Percentiles rank a stretch among this genome's conserved stretches.
Conservation (phyloP, 371 early-diverging fungal species). For the Batkoa obscura region DNA sequence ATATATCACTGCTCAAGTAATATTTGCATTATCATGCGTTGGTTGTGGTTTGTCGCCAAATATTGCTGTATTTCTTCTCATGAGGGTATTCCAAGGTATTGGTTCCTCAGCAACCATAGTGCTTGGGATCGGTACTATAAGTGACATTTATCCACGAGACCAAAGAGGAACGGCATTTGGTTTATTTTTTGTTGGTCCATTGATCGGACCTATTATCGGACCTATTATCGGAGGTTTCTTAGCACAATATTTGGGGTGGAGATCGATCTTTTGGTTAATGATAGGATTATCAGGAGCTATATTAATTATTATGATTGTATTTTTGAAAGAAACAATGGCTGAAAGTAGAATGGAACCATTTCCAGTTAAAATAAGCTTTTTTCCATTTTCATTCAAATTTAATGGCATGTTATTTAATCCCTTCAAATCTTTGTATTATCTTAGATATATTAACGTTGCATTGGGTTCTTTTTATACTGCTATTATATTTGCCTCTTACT, state of each 20-base stretch:
- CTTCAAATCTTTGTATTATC: conserved; percentile 16
- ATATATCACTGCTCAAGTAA: conserved; percentile 27
- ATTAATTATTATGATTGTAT: conserved; percentile 17
- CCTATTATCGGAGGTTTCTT: conserved; percentile 26
- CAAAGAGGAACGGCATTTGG: conserved; percentile 34
- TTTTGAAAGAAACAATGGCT: conserved; percentile 44
- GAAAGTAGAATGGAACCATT: neutral
- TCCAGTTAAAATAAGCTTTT: neutral
- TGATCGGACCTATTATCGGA: conserved; percentile 28
- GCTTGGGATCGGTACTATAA: conserved; percentile 53
- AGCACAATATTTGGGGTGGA: conserved; percentile 31
- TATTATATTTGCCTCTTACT: conserved; percentile 29
- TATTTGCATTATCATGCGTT: conserved; percentile 33
- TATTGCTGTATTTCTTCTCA: conserved; percentile 27
- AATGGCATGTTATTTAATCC: conserved; percentile 9
- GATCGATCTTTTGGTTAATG: conserved; percentile 39
- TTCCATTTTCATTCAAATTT: neutral
- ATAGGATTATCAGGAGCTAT: conserved; percentile 21
- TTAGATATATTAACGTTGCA: conserved; percentile 21
- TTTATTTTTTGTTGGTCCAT: conserved; percentile 29
- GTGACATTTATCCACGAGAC: conserved; percentile 20
- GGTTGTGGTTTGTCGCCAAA: conserved; percentile 35
- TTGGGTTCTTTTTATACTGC: conserved; percentile 25
- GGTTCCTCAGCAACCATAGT: conserved; percentile 50
- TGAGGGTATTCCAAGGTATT: conserved; percentile 42